These are phyloP conservation scores for Brettanomyces naardenensis DNA, from an alignment of 805 yeast species.

Conservation along the genomic window DNA sequence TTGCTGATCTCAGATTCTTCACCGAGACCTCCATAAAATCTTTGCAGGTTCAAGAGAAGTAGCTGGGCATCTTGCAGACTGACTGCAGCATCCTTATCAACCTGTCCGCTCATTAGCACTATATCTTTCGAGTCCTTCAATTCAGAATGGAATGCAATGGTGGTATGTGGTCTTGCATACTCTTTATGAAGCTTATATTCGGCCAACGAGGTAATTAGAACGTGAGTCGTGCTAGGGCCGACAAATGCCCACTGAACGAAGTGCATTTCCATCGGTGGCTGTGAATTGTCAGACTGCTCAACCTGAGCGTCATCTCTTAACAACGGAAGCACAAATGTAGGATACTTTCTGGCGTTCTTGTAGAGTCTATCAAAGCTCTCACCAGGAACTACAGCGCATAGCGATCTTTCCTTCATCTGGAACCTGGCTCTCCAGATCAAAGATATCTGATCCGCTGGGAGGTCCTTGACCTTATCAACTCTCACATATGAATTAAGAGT, in stretches of 20 bases:
- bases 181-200: constrained; percentile 88
- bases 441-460: constrained; percentile 60
- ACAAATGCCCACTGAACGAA: constrained; percentile 91
- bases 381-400: constrained; percentile 58
- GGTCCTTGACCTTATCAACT: constrained; percentile 49
- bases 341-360: constrained; percentile 61
- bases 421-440: constrained; percentile 87
- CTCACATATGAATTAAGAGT: constrained; percentile 66
- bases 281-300: constrained; percentile 24
- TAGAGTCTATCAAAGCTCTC: constrained; percentile 57
- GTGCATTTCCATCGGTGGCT: constrained; percentile 62
- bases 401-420: constrained; percentile 44
- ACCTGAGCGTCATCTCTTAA: constrained; percentile 51
- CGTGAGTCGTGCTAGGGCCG: constrained; percentile 77
- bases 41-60: constrained; percentile 64
- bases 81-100: constrained; percentile 66
- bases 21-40: constrained; percentile 71
- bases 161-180: constrained; percentile 92
- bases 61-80: constrained; percentile 70
- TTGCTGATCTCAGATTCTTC: constrained; percentile 32
- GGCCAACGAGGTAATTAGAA: constrained; percentile 83
- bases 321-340: constrained; percentile 83
- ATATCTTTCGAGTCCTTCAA: constrained; percentile 48
- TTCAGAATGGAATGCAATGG: constrained; percentile 81
- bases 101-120: constrained; percentile 79